Percentiles rank a stretch among this genome's conserved stretches.
These are phyloP conservation scores for Phoma sp. DNA, from an alignment of 2,329 filamentous ascomycete species.

Conservation along the genomic window DNA sequence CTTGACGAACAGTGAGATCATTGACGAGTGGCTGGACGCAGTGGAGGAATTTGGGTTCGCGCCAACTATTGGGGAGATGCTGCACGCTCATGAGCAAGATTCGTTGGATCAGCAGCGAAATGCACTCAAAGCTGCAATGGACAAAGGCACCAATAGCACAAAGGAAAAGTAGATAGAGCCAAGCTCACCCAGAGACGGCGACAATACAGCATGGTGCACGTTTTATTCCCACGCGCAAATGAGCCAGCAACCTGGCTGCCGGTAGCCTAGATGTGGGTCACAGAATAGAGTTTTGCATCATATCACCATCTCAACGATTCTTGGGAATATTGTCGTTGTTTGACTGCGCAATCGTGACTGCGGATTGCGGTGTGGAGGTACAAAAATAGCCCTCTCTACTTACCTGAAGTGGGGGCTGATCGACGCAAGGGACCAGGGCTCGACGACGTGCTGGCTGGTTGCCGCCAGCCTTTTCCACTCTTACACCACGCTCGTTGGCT, in stretches of 20 bases:
- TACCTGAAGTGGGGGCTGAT: conserved; percentile 10
- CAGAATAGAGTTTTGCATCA: conserved; percentile 1
- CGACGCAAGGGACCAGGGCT: conserved; percentile 9
- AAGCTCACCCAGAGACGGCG: too few species aligned
- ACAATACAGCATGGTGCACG: too few species aligned
- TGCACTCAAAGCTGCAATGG: too few species aligned
- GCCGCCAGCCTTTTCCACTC: conserved; percentile 4
- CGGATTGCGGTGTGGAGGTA: conserved; percentile 13
- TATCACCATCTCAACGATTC: neutral
- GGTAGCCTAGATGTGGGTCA: conserved; percentile 1
- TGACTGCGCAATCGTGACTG: conserved; percentile 5
- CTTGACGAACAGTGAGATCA: neutral
- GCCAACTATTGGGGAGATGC: neutral
- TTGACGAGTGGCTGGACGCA: neutral
- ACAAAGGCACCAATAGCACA: too few species aligned
- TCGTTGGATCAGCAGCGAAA: neutral
- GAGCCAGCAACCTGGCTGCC: conserved; percentile 1
- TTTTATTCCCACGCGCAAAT: too few species aligned
- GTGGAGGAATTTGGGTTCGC: neutral
- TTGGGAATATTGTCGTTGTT: conserved; percentile 5
- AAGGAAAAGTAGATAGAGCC: too few species aligned
- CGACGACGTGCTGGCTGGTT: neutral
- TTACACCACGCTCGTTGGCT: conserved; percentile 13
- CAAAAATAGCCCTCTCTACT: conserved; percentile 6
- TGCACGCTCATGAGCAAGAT: neutral